These are phyloP conservation scores for Hanseniaspora thailandica DNA, from an alignment of 805 yeast genomes.

Conservation along the genomic window DNA sequence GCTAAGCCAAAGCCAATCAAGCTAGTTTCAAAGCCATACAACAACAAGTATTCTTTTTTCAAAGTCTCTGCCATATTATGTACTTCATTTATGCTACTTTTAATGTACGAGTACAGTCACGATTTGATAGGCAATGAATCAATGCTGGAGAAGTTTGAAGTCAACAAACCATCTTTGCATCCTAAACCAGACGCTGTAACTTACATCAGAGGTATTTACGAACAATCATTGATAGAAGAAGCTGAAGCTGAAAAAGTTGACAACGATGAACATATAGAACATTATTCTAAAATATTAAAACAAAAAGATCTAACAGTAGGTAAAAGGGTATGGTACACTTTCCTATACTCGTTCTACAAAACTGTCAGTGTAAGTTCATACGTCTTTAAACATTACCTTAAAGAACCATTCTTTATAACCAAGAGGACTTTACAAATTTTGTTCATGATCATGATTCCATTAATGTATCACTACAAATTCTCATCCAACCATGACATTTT, in stretches of 20 bases:
- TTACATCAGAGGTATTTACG: conserved; percentile 6
- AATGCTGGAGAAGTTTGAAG: not conserved
- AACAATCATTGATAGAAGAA: conserved; percentile 5
- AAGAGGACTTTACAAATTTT: conserved; percentile 3
- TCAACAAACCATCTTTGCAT: conserved; percentile 5
- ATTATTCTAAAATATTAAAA: not conserved
- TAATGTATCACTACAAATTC: not conserved
- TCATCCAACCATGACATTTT: conserved; percentile 1
- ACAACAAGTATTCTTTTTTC: conserved; percentile 3
- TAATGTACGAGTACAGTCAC: not conserved
- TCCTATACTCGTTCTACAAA: not conserved
- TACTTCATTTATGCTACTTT: not conserved
- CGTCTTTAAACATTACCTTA: conserved; percentile 21
- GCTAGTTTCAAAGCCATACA: not conserved
- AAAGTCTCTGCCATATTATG: conserved; percentile 1
- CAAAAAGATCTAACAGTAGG: not conserved
- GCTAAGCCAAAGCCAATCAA: not conserved
- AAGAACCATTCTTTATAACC: conserved; percentile 60
- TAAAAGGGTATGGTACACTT: not conserved
- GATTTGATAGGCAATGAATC: not conserved
- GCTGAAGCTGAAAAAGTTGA: not conserved
- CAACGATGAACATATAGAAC: not conserved
- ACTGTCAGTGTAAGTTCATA: too few relatives aligned
- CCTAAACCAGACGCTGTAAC: not conserved
- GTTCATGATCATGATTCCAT: conserved; percentile 10